Conservation (phyloP, 345 rosid species). For the Erucastrum elatum region DNA sequence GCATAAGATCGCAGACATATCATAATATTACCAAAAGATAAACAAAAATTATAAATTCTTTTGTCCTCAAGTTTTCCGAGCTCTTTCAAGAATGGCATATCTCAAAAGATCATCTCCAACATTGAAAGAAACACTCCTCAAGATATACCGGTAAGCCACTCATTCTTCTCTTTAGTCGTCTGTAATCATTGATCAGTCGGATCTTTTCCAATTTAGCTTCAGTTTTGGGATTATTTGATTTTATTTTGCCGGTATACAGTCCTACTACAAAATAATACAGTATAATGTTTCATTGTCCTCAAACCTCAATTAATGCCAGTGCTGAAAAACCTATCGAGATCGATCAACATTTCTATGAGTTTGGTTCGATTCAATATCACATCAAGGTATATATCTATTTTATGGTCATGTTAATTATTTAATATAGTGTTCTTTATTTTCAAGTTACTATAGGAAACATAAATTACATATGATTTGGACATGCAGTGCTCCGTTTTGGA, state of each 20-base stretch:
- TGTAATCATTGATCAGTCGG: not conserved
- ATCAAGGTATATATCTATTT: conserved; percentile 52
- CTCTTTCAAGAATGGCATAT: conserved; percentile 32
- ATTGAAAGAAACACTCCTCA: conserved; percentile 39
- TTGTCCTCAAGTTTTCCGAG: conserved; percentile 17
- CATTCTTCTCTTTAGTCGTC: not conserved
- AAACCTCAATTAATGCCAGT: conserved; percentile 46
- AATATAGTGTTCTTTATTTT: not conserved
- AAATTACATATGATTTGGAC: not conserved
- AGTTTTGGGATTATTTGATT: not conserved
- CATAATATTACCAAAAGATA: not conserved
- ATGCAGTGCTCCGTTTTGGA: conserved; percentile 64
- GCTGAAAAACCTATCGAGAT: conserved; percentile 60
- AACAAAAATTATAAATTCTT: not conserved
- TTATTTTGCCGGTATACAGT: not conserved
- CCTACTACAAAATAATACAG: not conserved
- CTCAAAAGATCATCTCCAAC: conserved; percentile 37
- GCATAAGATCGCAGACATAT: not conserved
- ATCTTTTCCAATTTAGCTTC: not conserved
- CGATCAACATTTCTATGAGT: conserved; percentile 73
- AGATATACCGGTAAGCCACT: conserved; percentile 32
- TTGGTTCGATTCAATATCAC: conserved; percentile 81
- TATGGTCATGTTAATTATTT: not conserved
- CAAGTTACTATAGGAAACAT: not conserved
- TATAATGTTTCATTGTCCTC: conserved; percentile 7